Base-by-base conservation (phyloP, 2,329 filamentous ascomycete species). In the Sporothrix pallida region DNA sequence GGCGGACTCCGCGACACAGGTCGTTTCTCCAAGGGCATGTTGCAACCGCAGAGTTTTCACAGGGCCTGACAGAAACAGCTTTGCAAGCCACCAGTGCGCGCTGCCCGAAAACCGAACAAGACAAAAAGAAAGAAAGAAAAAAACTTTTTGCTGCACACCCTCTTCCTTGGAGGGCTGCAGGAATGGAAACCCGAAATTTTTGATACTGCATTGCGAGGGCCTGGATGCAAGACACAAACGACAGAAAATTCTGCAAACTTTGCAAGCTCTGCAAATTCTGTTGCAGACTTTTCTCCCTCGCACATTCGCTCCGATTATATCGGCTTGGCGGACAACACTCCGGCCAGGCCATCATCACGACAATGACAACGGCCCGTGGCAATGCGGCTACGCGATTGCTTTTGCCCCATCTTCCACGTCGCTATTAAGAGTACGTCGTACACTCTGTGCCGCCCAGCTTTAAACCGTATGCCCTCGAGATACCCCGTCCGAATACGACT, bases 71-170 rank as follows among this genome's bases (percentile, higher is more conserved):
- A 42, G 37, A 20, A 17, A 20, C 12, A 23, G 62, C 42, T 23
- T 26, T 15, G 23, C 65, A 31, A 52, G 48, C 65, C 65, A 68
- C 23, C n/a, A 26, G 7, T 50, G 67, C 44, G 65, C 26, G 48
- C 26, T 54, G 67, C 31, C 48, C 23, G 67, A 68, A 15, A 26
- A 26, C 23, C 23, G 23, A 26, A 26, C 23, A 26, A 26, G 23
- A 26, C 23, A 26, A 26, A 26, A 31, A 15, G 12, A 15, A 4
- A 17, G n/a, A 52, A 15, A 50, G 31, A n/a, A 54, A 69, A 67
- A 68, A 68, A 70, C 10, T 60, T 63, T 72, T 62, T 26, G 42
- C 67, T 54, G 4, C n/a, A 69, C 65, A 50, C 63, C 46, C 63
- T 48, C 44, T 37, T 37, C 31, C 31, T 37, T 37, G 12, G 42